Evolutionary conservation across 192 early-diverging fungal species (phyloP).

Genomic region (Coemansia pectinata): DNA sequence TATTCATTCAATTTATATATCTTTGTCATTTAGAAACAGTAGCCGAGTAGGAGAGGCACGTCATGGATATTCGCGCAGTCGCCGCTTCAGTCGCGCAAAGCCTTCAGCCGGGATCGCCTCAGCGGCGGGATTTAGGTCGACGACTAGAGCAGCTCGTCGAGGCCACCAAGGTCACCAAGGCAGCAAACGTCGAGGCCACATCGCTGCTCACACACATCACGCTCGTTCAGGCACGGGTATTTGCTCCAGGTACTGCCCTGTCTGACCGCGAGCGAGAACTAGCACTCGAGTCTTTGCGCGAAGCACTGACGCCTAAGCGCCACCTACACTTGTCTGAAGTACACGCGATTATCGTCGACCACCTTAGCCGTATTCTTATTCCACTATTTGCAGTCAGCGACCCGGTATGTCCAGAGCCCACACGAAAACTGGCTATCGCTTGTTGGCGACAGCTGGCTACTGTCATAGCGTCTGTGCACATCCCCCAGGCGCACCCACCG

Average conservation of each 20-base stretch:
- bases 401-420: conserved; percentile 9
- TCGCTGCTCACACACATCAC: conserved; percentile 31
- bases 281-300: conserved; percentile 11
- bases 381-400: conserved; percentile 12
- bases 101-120: conserved; percentile 10
- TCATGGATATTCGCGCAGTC: conserved; percentile 29
- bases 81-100: conserved; percentile 13
- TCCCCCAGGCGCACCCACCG: conserved; percentile 16
- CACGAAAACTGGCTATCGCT: conserved; percentile 24
- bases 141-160: conserved; percentile 16
- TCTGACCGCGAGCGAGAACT: conserved; percentile 34
- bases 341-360: conserved; percentile 34
- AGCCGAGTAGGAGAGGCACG: too few relatives aligned
- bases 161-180: conserved; percentile 3
- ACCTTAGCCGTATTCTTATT: conserved; percentile 27
- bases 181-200: conserved; percentile 23
- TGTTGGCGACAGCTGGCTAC: conserved; percentile 29
- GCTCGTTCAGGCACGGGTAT: conserved; percentile 16
- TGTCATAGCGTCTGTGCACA: conserved; percentile 11
- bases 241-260: conserved; percentile 1
- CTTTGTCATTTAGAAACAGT: neutral
- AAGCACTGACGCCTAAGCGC: conserved; percentile 21
- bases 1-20: neutral
- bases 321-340: conserved; percentile 12
- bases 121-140: conserved; percentile 2